Conservation (phyloP, 1,284 basidiomycete genomes). For the Melampsora occidentalis region DNA sequence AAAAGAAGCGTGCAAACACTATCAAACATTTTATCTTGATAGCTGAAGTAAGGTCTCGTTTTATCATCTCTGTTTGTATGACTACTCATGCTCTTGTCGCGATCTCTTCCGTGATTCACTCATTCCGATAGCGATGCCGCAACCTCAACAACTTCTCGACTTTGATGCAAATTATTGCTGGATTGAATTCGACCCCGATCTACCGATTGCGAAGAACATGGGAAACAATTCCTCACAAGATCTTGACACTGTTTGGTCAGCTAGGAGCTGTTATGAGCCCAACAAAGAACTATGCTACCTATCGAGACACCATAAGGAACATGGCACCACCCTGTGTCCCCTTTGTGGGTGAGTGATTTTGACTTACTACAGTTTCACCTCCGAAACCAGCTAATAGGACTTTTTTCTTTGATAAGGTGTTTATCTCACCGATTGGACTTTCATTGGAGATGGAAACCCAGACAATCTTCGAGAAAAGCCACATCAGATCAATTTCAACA, state of each 20-base stretch:
- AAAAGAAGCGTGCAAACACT: slow-evolving; percentile 72
- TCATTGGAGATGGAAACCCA: slow-evolving; percentile 97
- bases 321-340: slow-evolving; percentile 94
- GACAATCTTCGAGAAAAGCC: slow-evolving; percentile 65
- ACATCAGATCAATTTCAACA: slow-evolving; percentile 85
- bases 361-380: neutral
- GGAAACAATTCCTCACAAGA: slow-evolving; percentile 65
- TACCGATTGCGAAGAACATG: slow-evolving; percentile 89
- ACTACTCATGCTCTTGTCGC: slow-evolving; percentile 43
- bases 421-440: slow-evolving; percentile 89
- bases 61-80: neutral
- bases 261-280: slow-evolving; percentile 83
- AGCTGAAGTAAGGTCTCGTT: slow-evolving; percentile 71
- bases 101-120: neutral
- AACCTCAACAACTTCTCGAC: slow-evolving; percentile 88
- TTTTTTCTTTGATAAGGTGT: slow-evolving; percentile 63
- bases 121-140: slow-evolving; percentile 71
- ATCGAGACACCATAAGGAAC: slow-evolving; percentile 76
- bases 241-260: slow-evolving; percentile 57
- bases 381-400: slow-evolving; percentile 1
- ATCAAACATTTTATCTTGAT: slow-evolving; percentile 91
- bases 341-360: slow-evolving; percentile 72
- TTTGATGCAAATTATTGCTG: slow-evolving; percentile 92
- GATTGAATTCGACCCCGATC: slow-evolving; percentile 90
- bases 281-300: slow-evolving; percentile 88